Evolutionary conservation across 768 basidiomycete species (phyloP).

Genomic region (Amanita molliuscula): DNA sequence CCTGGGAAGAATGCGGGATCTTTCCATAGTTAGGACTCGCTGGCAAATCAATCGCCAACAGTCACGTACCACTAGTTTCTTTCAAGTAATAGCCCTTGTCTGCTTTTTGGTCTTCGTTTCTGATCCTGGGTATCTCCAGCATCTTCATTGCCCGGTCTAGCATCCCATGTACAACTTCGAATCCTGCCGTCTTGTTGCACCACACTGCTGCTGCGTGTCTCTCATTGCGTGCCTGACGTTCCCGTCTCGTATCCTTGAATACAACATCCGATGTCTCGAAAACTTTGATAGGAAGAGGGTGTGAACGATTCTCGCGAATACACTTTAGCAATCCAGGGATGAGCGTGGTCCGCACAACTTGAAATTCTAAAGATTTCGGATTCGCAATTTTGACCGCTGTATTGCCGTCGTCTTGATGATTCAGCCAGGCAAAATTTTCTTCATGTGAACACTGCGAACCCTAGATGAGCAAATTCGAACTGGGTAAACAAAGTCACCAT

Average conservation of each 20-base stretch:
- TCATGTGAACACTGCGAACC: constrained; percentile 83
- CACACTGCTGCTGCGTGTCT: constrained; percentile 85
- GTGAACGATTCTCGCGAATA: constrained; percentile 90
- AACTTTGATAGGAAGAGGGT: constrained; percentile 83
- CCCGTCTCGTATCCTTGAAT: constrained; percentile 68
- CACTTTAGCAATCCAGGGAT: constrained; percentile 96
- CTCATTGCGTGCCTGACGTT: constrained; percentile 82
- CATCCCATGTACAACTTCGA: constrained; percentile 93
- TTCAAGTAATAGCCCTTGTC: constrained; percentile 86
- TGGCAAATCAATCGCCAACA: neutral
- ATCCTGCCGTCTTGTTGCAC: constrained; percentile 96
- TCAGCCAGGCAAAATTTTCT: constrained; percentile 94
- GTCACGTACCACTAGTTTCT: constrained; percentile 65
- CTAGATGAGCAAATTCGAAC: constrained; percentile 1
- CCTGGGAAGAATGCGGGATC: constrained; percentile 95
- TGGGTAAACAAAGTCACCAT: constrained; percentile 14
- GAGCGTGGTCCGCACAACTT: constrained; percentile 93
- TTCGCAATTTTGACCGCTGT: constrained; percentile 89
- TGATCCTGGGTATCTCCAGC: constrained; percentile 81
- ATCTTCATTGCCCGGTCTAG: constrained; percentile 94
- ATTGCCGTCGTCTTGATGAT: constrained; percentile 72
- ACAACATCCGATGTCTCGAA: constrained; percentile 94
- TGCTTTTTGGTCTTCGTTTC: constrained; percentile 41
- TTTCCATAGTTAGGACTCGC: constrained; percentile 18
- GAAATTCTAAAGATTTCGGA: constrained; percentile 96